Percentiles rank a stretch among this genome's conserved stretches.
These are phyloP conservation scores for Lasiodiplodia citricola DNA, from an alignment of 2,329 filamentous ascomycete species.

Conservation along the genomic window DNA sequence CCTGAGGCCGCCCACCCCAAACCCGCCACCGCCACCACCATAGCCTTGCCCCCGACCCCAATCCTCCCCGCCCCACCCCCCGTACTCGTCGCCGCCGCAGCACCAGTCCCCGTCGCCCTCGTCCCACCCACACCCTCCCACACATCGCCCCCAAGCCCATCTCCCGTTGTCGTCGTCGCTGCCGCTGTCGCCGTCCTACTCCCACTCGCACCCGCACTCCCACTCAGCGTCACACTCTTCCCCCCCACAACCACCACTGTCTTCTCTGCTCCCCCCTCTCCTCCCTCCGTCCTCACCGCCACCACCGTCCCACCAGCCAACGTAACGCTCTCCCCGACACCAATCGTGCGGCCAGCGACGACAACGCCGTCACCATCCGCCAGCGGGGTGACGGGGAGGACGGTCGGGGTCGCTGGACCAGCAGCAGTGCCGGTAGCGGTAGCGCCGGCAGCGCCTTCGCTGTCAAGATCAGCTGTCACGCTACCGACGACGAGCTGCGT, in stretches of 20 bases:
- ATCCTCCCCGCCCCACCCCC: background rate
- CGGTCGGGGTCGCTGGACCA: background rate
- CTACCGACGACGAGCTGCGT: background rate
- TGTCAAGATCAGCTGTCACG: background rate
- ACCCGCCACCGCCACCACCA: background rate
- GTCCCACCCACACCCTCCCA: background rate
- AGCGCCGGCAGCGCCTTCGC: background rate
- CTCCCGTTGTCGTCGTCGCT: background rate
- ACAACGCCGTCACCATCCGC: background rate
- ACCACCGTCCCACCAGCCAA: background rate
- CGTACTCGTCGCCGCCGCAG: background rate
- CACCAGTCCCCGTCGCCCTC: background rate
- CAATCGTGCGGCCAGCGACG: background rate
- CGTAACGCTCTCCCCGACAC: background rate
- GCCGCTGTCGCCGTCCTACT: background rate
- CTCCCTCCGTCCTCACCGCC: background rate
- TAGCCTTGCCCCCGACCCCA: no score
- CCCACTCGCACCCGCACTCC: background rate
- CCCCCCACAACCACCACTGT: background rate
- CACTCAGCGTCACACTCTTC: background rate
- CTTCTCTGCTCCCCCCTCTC: background rate
- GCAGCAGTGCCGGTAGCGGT: background rate
- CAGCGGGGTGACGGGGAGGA: background rate
- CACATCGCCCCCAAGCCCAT: constrained; percentile 9
- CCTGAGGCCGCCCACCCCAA: background rate